These are phyloP conservation scores for Phytopythium delawarense DNA, from an alignment of 352 stramenopile species.

Conservation along the genomic window DNA sequence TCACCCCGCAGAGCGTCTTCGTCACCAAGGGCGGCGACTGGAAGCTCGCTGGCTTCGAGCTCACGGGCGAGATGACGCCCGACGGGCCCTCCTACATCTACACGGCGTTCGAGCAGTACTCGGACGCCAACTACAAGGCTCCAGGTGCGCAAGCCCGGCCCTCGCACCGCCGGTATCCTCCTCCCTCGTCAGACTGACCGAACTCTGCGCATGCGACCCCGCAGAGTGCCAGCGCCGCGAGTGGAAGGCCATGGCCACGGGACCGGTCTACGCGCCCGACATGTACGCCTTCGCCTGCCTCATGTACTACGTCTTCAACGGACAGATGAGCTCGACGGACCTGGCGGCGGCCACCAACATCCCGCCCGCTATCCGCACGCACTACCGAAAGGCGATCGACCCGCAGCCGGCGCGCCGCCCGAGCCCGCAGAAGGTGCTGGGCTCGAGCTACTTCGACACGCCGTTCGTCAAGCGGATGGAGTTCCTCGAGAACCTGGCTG, in stretches of 20 bases:
- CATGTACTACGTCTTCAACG: slow-evolving; percentile 78
- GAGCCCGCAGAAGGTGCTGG: slow-evolving; percentile 83
- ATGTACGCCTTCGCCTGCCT: slow-evolving; percentile 77
- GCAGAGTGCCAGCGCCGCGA: slow-evolving; percentile 79
- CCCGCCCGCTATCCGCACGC: slow-evolving; percentile 51
- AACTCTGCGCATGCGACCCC: slow-evolving; percentile 5
- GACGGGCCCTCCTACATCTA: slow-evolving; percentile 79
- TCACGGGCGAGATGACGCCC: slow-evolving; percentile 83
- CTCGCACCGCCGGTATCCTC: slow-evolving; percentile 11
- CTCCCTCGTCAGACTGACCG: not conserved
- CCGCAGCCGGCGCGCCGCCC: slow-evolving; percentile 55
- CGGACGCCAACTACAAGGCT: slow-evolving; percentile 74
- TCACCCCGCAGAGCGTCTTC: slow-evolving; percentile 90
- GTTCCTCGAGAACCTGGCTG: slow-evolving; percentile 91
- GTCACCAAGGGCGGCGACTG: slow-evolving; percentile 95
- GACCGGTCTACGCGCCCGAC: slow-evolving; percentile 55
- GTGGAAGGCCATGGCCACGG: slow-evolving; percentile 55
- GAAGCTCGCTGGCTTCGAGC: slow-evolving; percentile 93
- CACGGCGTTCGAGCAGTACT: slow-evolving; percentile 81
- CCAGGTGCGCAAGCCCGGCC: slow-evolving; percentile 44
- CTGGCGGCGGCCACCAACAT: slow-evolving; percentile 63
- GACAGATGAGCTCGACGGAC: slow-evolving; percentile 48
- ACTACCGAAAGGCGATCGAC: slow-evolving; percentile 85
- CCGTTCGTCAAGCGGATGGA: slow-evolving; percentile 92
- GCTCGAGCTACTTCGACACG: slow-evolving; percentile 90